Evolutionary conservation across 2,329 filamentous ascomycete species (phyloP), one percentile per base, ranked within the genome.

Genomic region (Myriosclerotinia scirpicola): DNA sequence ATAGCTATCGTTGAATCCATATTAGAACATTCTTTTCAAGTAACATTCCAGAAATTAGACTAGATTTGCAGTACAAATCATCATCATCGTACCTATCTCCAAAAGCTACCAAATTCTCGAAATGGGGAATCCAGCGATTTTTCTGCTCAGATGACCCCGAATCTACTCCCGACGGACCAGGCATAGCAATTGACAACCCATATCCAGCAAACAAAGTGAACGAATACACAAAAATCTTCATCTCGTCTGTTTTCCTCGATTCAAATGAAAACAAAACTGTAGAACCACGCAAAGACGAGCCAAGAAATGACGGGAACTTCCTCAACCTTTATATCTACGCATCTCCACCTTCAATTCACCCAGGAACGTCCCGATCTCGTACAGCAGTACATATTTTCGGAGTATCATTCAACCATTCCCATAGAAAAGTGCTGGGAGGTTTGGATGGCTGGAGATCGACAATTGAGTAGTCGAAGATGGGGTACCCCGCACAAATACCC

Each of bases 61-160:
- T 15, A 38, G 3, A 22, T 17, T 36, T 20, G 56, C 14, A 15
- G 26, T 26, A 8, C 5, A 36, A 14, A 20, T 67, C 67, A 22
- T 11, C 54, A 73, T 73, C n/a, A n/a, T n/a, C 70, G 70, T 66
- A 76, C 75, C 88, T 91, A 76, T 92, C 89, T 15, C 90, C 90
- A 74, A 93, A 92, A 0, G 87, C 83, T 50, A 92, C 83, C 48
- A 92, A 76, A 60, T 85, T 88, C 38, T 85, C 81, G 74, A 91
- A 87, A 48, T 80, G 79, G 42, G 78, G 77, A 52, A 82, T 65
- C 73, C 73, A 75, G 36, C 54, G 15, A 40, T 52, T 3, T 2
- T 46, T 50, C 1, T 8, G 20, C 30, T 12, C 42, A 14, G 42
- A 15, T 30, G 42, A 30, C 11, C 30, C n/a, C n/a, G 7, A 14